phyloP scores from a whole-genome alignment of 495 filamentous ascomycete genomes.

The Baudoinia panamericana region DNA sequence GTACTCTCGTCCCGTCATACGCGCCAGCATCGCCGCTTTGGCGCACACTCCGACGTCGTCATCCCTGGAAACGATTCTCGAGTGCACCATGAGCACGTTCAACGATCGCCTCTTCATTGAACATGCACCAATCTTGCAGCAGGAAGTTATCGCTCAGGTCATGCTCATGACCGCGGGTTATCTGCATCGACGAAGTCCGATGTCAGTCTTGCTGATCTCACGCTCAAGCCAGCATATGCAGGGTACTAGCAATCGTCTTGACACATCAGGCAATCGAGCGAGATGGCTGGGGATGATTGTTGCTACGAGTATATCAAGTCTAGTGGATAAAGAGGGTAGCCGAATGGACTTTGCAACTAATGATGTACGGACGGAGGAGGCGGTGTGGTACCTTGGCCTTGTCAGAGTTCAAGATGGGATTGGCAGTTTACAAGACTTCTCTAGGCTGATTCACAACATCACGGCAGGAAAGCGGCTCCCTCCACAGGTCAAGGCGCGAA shows the following conservation, averaged over 20 bases:
- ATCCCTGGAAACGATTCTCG: slow-evolving; percentile 35
- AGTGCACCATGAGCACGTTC: slow-evolving; percentile 58
- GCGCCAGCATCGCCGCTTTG: slow-evolving; percentile 7
- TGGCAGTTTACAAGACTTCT: too few species aligned
- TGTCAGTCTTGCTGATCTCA: slow-evolving; percentile 48
- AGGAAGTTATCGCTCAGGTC: slow-evolving; percentile 83
- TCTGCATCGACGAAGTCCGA: slow-evolving; percentile 46
- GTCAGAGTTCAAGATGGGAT: slow-evolving; percentile 48
- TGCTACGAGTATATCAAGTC: slow-evolving; percentile 63
- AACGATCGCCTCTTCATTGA: slow-evolving; percentile 78
- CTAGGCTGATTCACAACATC: too few species aligned
- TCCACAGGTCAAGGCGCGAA: too few species aligned
- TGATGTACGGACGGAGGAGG: slow-evolving; percentile 59
- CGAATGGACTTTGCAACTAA: slow-evolving; percentile 74
- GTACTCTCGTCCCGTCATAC: slow-evolving; percentile 6
- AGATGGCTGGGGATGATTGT: slow-evolving; percentile 84
- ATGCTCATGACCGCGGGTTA: slow-evolving; percentile 69
- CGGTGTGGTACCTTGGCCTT: slow-evolving; percentile 62
- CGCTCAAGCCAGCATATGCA: slow-evolving; percentile 61
- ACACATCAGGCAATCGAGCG: slow-evolving; percentile 55
- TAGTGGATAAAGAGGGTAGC: slow-evolving; percentile 64
- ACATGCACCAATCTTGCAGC: slow-evolving; percentile 65
- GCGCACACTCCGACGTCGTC: neutral
- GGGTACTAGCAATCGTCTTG: slow-evolving; percentile 76
- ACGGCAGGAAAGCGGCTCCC: too few species aligned